Evolutionary conservation across 2,329 filamentous ascomycete species (phyloP).

Genomic region (Fusarium domesticum): DNA sequence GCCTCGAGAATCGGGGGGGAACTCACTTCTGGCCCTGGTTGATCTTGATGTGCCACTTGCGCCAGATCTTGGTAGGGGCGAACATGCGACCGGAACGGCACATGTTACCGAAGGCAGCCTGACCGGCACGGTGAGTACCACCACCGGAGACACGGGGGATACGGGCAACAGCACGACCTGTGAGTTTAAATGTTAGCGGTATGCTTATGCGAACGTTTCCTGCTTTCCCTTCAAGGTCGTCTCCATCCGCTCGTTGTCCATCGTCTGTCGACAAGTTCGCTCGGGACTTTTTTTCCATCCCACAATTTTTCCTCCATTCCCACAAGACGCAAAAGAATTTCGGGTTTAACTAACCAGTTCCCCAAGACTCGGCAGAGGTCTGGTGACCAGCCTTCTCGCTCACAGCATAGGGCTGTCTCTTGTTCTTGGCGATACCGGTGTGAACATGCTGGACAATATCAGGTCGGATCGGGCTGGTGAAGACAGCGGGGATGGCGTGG

Average conservation of each 20-base stretch:
- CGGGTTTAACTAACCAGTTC: constrained; percentile 80
- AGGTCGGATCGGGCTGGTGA: constrained; percentile 94
- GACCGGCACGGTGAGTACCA: constrained; percentile 99
- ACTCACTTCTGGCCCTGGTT: constrained; percentile 95
- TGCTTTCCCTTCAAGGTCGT: constrained; percentile 1
- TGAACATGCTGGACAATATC: constrained; percentile 99
- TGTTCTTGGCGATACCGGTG: constrained; percentile 99
- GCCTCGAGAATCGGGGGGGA: constrained; percentile 5
- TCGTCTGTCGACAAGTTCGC: background rate
- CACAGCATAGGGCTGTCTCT: constrained; percentile 98
- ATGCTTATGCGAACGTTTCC: constrained; percentile 1
- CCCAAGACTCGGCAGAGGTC: constrained; percentile 99
- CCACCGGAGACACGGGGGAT: constrained; percentile 99
- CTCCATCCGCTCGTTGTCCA: background rate
- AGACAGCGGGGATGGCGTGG: constrained; percentile 92
- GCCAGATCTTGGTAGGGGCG: constrained; percentile 99
- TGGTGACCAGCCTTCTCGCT: constrained; percentile 99
- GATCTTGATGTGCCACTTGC: constrained; percentile 99
- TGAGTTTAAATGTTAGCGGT: constrained; percentile 24
- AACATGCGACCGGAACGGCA: constrained; percentile 99
- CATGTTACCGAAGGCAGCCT: constrained; percentile 99
- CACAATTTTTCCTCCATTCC: constrained; percentile 16
- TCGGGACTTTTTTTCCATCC: constrained; percentile 9
- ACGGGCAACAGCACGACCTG: constrained; percentile 98
- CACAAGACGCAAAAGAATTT: constrained; percentile 3